Percentiles rank a stretch among this genome's conserved stretches.
Evolutionary conservation across 805 yeast species (phyloP).

Genomic region (Ogataea pini): DNA sequence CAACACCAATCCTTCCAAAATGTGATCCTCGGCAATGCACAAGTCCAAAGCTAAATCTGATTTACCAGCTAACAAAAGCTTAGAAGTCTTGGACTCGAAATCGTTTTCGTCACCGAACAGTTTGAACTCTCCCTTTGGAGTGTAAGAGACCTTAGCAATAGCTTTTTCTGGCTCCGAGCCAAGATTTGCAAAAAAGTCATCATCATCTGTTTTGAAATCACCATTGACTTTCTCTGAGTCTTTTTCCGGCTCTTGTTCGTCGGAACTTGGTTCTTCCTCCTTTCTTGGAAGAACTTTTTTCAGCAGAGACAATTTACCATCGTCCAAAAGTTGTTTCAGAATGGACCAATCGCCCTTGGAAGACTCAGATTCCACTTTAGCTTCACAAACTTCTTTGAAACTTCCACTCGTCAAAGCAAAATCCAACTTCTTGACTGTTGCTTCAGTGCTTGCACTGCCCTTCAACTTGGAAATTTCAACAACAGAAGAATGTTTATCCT

Average conservation of each 20-base stretch:
- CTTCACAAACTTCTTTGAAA: slow-evolving; percentile 54
- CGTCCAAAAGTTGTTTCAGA: slow-evolving; percentile 50
- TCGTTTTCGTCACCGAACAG: slow-evolving; percentile 35
- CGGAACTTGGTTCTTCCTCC: background rate
- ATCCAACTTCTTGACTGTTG: slow-evolving; percentile 44
- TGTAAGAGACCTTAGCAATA: slow-evolving; percentile 24
- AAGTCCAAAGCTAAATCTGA: slow-evolving; percentile 64
- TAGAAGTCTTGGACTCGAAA: slow-evolving; percentile 48
- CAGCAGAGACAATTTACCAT: slow-evolving; percentile 53
- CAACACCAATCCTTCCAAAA: slow-evolving; percentile 79
- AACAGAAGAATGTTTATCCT: slow-evolving; percentile 41
- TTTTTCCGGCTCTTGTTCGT: slow-evolving; percentile 11
- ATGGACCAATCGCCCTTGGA: slow-evolving; percentile 60
- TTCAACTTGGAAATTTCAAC: slow-evolving; percentile 39
- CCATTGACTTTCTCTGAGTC: slow-evolving; percentile 15
- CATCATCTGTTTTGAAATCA: slow-evolving; percentile 38
- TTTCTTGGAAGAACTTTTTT: slow-evolving; percentile 32
- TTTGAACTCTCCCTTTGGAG: slow-evolving; percentile 58
- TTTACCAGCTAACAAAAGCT: slow-evolving; percentile 61
- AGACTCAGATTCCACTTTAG: slow-evolving; percentile 45
- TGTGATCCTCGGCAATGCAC: slow-evolving; percentile 60
- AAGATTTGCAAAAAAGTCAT: slow-evolving; percentile 41
- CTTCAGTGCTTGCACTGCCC: slow-evolving; percentile 38
- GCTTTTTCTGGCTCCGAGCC: slow-evolving; percentile 23
- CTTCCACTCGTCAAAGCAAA: slow-evolving; percentile 59